A percentile compares a stretch with the other conserved stretches of the same genome.
phyloP scores from a whole-genome alignment of 768 basidiomycete genomes.

The Tylopilus plumbeoviolaceoides region DNA sequence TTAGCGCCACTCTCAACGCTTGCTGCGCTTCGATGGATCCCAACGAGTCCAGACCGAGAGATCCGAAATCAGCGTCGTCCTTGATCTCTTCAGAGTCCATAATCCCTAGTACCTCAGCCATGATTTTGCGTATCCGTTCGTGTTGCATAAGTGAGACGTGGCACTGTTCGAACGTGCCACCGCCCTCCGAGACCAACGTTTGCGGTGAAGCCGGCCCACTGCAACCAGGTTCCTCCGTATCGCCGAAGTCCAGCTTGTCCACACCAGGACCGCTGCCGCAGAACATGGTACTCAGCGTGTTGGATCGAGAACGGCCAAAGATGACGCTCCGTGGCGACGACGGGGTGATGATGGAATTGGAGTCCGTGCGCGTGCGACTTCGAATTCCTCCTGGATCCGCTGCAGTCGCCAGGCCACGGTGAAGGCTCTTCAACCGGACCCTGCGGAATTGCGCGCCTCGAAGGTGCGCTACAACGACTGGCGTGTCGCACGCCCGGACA shows the following conservation, averaged over 20 bases:
- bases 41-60: constrained; percentile 61
- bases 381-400: constrained; percentile 12
- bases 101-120: constrained; percentile 44
- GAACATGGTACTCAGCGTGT: constrained; percentile 17
- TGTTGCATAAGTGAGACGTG: neutral
- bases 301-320: constrained; percentile 27
- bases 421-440: constrained; percentile 48
- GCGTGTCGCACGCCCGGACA: constrained; percentile 35
- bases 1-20: constrained; percentile 39
- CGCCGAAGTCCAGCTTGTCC: constrained; percentile 10
- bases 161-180: neutral
- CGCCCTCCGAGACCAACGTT: constrained; percentile 37
- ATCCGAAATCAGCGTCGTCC: constrained; percentile 44
- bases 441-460: constrained; percentile 58
- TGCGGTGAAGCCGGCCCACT: constrained; percentile 33
- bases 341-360: constrained; percentile 25
- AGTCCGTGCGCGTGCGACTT: constrained; percentile 23
- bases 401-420: constrained; percentile 40
- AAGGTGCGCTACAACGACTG: constrained; percentile 49
- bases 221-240: constrained; percentile 3
- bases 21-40: constrained; percentile 59
- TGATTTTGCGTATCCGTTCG: constrained; percentile 33
- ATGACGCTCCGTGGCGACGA: constrained; percentile 27
- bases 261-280: neutral
- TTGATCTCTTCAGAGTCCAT: constrained; percentile 32